Evolutionary conservation across 2,329 filamentous ascomycete genomes (phyloP).

Genomic region (Thielaviopsis ethacetica): DNA sequence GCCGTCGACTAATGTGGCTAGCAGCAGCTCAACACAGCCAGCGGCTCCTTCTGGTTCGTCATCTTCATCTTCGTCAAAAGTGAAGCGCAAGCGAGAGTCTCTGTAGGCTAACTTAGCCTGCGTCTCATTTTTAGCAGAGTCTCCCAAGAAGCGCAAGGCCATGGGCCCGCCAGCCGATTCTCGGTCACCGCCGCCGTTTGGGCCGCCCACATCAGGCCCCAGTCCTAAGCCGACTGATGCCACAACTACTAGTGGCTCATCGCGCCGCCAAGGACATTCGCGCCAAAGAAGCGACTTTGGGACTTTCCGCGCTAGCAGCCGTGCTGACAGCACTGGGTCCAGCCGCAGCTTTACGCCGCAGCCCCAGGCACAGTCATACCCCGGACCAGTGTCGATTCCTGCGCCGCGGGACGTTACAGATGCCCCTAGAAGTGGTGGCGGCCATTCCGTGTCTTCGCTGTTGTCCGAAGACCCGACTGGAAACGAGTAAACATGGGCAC

Average conservation of each 20-base stretch:
- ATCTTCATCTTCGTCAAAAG: slow-evolving; percentile 12
- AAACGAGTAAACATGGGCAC: background rate
- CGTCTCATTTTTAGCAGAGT: slow-evolving; percentile 45
- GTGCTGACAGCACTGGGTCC: background rate
- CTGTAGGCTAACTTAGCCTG: slow-evolving; percentile 22
- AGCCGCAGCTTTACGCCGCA: slow-evolving; percentile 2
- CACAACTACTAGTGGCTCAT: slow-evolving; percentile 31
- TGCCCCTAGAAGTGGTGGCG: slow-evolving; percentile 12
- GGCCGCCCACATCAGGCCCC: background rate
- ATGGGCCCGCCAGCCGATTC: slow-evolving; percentile 32
- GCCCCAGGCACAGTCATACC: background rate
- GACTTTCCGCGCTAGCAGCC: background rate
- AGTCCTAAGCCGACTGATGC: background rate
- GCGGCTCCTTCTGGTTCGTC: slow-evolving; percentile 61
- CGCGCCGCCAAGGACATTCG: slow-evolving; percentile 42
- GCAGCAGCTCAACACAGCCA: slow-evolving; percentile 45
- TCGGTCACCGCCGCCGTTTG: slow-evolving; percentile 16
- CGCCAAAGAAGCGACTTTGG: slow-evolving; percentile 44
- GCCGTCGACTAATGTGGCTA: slow-evolving; percentile 46
- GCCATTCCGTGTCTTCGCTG: slow-evolving; percentile 28
- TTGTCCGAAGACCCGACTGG: slow-evolving; percentile 24
- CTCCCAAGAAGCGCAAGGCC: slow-evolving; percentile 75
- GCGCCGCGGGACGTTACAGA: background rate
- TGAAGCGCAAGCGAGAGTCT: slow-evolving; percentile 29
- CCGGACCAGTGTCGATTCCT: background rate